Evolutionary conservation across 768 basidiomycete species (phyloP), one percentile per base, ranked within the genome.

Genomic region (Pholiota microspora): DNA sequence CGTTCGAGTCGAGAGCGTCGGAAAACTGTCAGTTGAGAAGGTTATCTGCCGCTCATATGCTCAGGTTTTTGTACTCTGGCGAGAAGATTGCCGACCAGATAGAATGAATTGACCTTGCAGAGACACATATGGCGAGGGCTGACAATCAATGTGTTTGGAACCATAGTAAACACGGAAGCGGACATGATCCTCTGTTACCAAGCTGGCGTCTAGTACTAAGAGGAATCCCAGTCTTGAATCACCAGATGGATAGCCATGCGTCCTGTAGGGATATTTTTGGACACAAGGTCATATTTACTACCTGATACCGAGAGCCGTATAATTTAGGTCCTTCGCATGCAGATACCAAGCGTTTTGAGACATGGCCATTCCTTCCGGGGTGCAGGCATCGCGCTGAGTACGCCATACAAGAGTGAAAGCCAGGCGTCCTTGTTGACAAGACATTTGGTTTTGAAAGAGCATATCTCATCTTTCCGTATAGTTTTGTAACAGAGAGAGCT

Each of bases 181-280:
- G 34, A 35, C 32, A 15, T 36, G 35, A 23, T n/a, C 40, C 21
- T 9, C 28, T 21, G 29, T 46, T 42, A 44, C 38, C 44, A 31
- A 34, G 42, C 45, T 40, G 45, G 53, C 46, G 45, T 45, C 40
- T 29, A 47, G 44, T 48, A 32, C 53, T 35, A 28, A 40, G 36
- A 54, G 49, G 44, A 50, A 31, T 38, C 40, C 27, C 40, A 47
- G n/a, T 29, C 46, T 50, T 24, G 15, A 54, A 60, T 60, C 62
- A 63, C 57, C 52, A 57, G 62, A 53, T 29, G 38, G 49, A 49
- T 48, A 10, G 21, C 62, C 62, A 63, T 51, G 59, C 54, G 59
- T 42, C 16, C 25, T n/a, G 24, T 16, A 42, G 31, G 12, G 53
- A 45, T 58, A 57, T 55, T 45, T 57, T 57, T 58, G 50, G 57